phyloP scores from a whole-genome alignment of 495 filamentous ascomycete species.

The Melanomma pulvis-pyrius region DNA sequence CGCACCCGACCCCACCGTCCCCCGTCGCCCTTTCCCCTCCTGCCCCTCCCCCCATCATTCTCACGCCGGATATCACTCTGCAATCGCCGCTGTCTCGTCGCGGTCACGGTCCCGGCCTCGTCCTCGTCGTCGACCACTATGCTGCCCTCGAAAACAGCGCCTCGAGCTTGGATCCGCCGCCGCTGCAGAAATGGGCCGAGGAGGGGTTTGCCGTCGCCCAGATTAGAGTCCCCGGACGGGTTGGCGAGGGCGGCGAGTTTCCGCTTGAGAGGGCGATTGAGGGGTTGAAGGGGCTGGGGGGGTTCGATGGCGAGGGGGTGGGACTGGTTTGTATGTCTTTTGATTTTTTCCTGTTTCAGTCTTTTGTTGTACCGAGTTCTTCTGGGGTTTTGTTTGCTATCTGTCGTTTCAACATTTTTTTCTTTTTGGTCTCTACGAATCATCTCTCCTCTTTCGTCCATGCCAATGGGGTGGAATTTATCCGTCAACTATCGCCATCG shows the following conservation, averaged over 20 bases:
- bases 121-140: conserved; percentile 47
- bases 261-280: conserved; percentile 36
- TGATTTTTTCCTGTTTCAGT: neutral
- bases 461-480: no score
- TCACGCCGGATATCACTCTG: conserved; percentile 11
- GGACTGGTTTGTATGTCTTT: conserved; percentile 21
- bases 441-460: no score
- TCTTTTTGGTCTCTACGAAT: no score
- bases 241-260: conserved; percentile 22
- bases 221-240: conserved; percentile 35
- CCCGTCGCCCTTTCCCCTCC: neutral
- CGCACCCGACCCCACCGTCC: no score
- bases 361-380: no score
- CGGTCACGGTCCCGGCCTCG: conserved; percentile 58
- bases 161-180: conserved; percentile 47
- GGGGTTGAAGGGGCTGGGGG: conserved; percentile 39
- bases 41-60: neutral
- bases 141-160: conserved; percentile 13
- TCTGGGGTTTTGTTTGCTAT: no score
- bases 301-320: conserved; percentile 14
- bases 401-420: no score
- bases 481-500: no score
- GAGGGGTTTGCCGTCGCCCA: conserved; percentile 59
- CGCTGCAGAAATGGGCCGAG: conserved; percentile 62
- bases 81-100: conserved; percentile 61